Evolutionary conservation across 2,329 filamentous ascomycete genomes (phyloP), one percentile per base, ranked within the genome.

Genomic region (Lasiodiplodia hormozganensis): DNA sequence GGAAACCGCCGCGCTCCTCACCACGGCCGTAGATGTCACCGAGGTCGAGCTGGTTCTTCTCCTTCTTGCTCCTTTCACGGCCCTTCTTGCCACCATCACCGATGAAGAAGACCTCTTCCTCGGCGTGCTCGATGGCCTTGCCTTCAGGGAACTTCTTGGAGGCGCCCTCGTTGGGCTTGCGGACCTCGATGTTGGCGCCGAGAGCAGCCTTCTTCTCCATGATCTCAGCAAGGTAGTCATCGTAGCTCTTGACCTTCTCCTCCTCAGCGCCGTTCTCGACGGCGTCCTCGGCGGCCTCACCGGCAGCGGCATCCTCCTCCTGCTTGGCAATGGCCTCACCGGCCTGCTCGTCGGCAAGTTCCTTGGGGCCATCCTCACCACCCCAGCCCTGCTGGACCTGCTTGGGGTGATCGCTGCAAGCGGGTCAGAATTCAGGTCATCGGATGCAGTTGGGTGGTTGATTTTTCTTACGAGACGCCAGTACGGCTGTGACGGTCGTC

Each of bases 91-190:
- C 91, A 71, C 85, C 86, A 73, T 86, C 82, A 75, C 87, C 89
- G 76, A 91, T 83, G 78, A 97, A 91, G 88, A 92, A 97, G 75
- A 91, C 89, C 76, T 93, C 89, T 67, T 88, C 87, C 58, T 85
- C 80, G 69, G 79, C 79, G 73, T 84, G 85, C 76, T 80, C 76
- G 75, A 89, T 75, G 71, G 85, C 83, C 86, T 94, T 96, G 80
- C 93, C 94, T 76, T 87, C 86, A 77, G 92, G 92, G 92, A 94
- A 97, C 88, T 97, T 96, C 89, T 96, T 95, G 86, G 93, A 93
- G 85, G 86, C 88, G 78, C 94, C 94, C 86, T 97, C 94, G 86
- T 98, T 97, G 82, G 95, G 85, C 86, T 94, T 90, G 85, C 96
- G 95, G 78, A 93, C 87, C 77, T 92, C 88, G 76, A 90, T 87